Conservation (phyloP, 176 grass and related monocot genomes). For the Avena atlantica region DNA sequence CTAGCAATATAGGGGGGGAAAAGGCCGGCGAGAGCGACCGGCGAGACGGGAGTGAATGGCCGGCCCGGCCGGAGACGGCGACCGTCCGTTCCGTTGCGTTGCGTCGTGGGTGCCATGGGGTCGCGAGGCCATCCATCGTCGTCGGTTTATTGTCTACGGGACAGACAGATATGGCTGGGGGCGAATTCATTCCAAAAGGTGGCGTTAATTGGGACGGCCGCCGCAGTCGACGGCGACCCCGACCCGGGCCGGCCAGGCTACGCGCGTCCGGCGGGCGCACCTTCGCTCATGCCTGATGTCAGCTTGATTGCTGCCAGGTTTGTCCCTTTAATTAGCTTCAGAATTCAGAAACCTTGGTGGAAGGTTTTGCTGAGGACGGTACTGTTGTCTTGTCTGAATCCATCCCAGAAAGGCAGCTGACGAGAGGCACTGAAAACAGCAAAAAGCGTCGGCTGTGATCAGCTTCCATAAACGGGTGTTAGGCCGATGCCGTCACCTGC, state of each 20-base stretch:
- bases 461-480: background rate
- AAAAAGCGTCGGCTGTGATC: background rate
- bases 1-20: background rate
- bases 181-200: background rate
- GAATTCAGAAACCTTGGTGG: background rate
- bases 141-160: background rate
- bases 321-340: background rate
- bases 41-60: slow-evolving; percentile 19
- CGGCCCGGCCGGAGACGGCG: slow-evolving; percentile 32
- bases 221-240: background rate
- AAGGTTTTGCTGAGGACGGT: background rate
- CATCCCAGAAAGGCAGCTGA: background rate
- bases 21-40: slow-evolving; percentile 32
- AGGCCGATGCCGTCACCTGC: background rate
- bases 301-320: background rate
- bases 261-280: background rate
- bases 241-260: too few species aligned
- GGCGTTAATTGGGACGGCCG: slow-evolving; percentile 4
- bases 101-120: too few species aligned
- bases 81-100: background rate
- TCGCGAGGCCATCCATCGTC: background rate
- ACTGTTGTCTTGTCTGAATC: background rate
- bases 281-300: slow-evolving; percentile 24
- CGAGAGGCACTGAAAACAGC: background rate
- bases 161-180: background rate